Evolutionary conservation across 805 yeast species (phyloP).

Genomic region (Candida fluviatilis): DNA sequence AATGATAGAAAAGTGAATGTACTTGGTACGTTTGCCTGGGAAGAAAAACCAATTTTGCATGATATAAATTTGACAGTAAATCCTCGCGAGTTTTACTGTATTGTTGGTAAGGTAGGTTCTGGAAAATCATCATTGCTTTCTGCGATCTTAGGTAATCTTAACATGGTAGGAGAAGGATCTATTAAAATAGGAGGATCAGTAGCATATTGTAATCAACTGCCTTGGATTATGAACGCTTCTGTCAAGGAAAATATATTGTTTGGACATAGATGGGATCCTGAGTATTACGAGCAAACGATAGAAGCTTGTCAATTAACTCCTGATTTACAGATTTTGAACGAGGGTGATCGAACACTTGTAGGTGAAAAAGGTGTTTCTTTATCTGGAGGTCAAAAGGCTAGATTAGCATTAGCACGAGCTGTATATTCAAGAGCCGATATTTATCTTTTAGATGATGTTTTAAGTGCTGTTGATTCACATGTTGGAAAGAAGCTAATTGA

Average conservation of each 20-base stretch:
- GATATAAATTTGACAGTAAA: constrained; percentile 46
- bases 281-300: constrained; percentile 38
- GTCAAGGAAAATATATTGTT: constrained; percentile 49
- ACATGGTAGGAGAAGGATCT: constrained; percentile 9
- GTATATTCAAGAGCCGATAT: constrained; percentile 60
- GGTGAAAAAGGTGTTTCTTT: constrained; percentile 61
- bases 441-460: constrained; percentile 58
- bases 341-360: constrained; percentile 51
- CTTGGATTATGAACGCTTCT: constrained; percentile 51
- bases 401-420: constrained; percentile 65
- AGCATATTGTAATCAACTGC: constrained; percentile 60
- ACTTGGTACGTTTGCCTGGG: constrained; percentile 10
- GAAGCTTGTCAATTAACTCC: constrained; percentile 47
- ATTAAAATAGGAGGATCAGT: constrained; percentile 34
- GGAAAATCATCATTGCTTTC: constrained; percentile 61
- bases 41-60: constrained; percentile 20
- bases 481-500: constrained; percentile 56
- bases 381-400: constrained; percentile 62
- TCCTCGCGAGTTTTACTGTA: constrained; percentile 53
- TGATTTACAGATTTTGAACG: constrained; percentile 46
- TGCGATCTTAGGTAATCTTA: constrained; percentile 52
- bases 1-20: constrained; percentile 39
- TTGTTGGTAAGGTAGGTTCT: constrained; percentile 65
- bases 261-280: constrained; percentile 43
- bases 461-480: constrained; percentile 71